Percentiles rank a stretch among this genome's conserved stretches.
Evolutionary conservation across 441 rosid genomes (phyloP).

Genomic region (Gossypium schwendimanii): DNA sequence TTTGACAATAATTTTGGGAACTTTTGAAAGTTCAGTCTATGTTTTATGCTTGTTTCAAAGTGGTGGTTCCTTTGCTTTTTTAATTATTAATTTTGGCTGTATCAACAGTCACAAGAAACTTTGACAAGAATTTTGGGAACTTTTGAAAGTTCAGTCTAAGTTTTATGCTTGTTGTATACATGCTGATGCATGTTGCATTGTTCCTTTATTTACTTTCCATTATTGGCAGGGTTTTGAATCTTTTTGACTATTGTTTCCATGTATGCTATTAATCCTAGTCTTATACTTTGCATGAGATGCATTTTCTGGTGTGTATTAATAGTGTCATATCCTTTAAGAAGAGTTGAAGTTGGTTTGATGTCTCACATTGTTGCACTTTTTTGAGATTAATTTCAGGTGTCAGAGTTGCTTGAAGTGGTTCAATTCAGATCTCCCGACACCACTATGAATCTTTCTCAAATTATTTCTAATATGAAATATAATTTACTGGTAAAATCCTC

Average conservation of each 20-base stretch:
- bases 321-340: conserved; percentile 2
- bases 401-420: conserved; percentile 79
- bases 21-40: neutral
- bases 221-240: neutral
- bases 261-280: neutral
- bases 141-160: neutral
- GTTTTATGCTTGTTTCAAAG: neutral
- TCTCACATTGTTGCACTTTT: neutral
- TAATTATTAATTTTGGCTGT: neutral
- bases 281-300: neutral
- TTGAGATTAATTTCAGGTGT: conserved; percentile 44
- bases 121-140: neutral
- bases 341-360: neutral
- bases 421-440: conserved; percentile 93
- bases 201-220: neutral
- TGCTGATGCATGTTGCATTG: neutral
- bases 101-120: neutral
- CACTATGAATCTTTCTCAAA: conserved; percentile 58
- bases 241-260: neutral
- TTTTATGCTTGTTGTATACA: neutral
- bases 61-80: neutral
- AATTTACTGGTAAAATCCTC: conserved; percentile 56
- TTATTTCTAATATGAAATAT: conserved; percentile 57
- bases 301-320: neutral
- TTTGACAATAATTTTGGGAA: neutral